Percentiles rank a stretch among this genome's conserved stretches.
Evolutionary conservation across 1,284 basidiomycete species (phyloP).

Genomic region (Pseudozyma flocculosa): DNA sequence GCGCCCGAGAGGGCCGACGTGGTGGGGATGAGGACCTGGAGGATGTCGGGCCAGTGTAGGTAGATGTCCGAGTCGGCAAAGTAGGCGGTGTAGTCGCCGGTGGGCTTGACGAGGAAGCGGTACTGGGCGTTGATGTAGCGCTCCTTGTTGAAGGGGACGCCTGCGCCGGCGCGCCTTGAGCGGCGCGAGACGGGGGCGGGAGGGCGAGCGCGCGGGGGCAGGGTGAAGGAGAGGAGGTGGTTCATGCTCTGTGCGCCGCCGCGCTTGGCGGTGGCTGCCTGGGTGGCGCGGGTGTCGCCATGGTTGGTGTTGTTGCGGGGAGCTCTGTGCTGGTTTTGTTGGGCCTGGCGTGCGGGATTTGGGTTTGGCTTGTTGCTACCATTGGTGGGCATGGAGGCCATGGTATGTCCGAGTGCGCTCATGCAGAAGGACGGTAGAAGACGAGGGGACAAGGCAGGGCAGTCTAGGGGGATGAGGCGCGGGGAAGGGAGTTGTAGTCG

Average conservation of each 20-base stretch:
- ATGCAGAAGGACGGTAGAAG: slow-evolving; percentile 7
- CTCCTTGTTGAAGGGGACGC: slow-evolving; percentile 54
- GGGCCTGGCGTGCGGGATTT: slow-evolving; percentile 10
- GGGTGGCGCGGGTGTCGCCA: background rate
- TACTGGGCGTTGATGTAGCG: slow-evolving; percentile 57
- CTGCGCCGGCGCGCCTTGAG: slow-evolving; percentile 23
- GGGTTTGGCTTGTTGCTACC: slow-evolving; percentile 10
- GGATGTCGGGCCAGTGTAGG: slow-evolving; percentile 70
- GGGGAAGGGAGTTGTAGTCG: background rate
- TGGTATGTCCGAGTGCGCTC: slow-evolving; percentile 31
- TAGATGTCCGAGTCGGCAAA: slow-evolving; percentile 54
- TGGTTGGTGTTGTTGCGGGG: slow-evolving; percentile 17
- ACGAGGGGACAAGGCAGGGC: background rate
- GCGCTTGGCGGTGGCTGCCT: slow-evolving; percentile 8
- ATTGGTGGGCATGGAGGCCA: slow-evolving; percentile 32
- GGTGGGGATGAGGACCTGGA: slow-evolving; percentile 89
- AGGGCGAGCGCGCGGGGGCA: slow-evolving; percentile 49
- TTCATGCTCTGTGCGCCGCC: slow-evolving; percentile 50
- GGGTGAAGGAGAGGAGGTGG: slow-evolving; percentile 54
- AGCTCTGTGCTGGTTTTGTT: slow-evolving; percentile 15
- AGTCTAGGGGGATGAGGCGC: background rate
- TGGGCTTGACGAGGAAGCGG: slow-evolving; percentile 56
- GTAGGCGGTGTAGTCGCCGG: slow-evolving; percentile 53
- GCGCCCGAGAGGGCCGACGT: slow-evolving; percentile 58
- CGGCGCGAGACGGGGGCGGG: slow-evolving; percentile 41